Evolutionary conservation across 768 basidiomycete species (phyloP).

Genomic region (Hygrocybe punicea): DNA sequence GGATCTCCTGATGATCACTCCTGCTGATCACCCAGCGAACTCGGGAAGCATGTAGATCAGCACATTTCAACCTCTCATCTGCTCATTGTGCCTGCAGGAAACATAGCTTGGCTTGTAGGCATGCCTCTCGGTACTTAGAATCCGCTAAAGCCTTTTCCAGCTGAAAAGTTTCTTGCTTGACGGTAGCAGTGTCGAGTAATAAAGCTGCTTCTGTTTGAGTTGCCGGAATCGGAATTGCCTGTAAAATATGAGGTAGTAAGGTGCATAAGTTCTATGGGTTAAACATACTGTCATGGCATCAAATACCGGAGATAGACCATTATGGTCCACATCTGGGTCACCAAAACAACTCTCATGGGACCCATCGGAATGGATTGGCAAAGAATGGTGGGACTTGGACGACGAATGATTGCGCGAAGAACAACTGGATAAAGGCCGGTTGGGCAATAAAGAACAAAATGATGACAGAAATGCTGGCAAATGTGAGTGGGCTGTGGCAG

Average conservation of each 20-base stretch:
- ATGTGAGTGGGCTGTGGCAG: too few relatives aligned
- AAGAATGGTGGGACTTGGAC: not conserved
- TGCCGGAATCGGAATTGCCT: not conserved
- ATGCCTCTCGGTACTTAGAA: not conserved
- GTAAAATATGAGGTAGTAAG: not conserved
- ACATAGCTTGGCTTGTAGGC: not conserved
- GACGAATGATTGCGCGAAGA: too few relatives aligned
- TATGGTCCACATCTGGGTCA: not conserved
- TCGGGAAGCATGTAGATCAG: not conserved
- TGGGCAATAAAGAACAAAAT: too few relatives aligned
- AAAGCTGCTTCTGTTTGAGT: not conserved
- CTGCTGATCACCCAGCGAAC: not conserved
- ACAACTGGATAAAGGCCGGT: too few relatives aligned
- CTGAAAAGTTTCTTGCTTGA: too few relatives aligned
- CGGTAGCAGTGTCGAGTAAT: too few relatives aligned
- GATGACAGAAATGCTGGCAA: too few relatives aligned
- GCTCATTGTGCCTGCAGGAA: not conserved
- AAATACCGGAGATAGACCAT: not conserved
- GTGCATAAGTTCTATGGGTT: not conserved
- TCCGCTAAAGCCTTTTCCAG: not conserved
- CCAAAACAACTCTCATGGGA: too few relatives aligned
- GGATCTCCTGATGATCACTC: not conserved
- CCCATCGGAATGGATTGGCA: not conserved
- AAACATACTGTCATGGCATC: not conserved
- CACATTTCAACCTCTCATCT: not conserved